Base-by-base conservation (phyloP, 768 basidiomycete genomes). In the Coprinopsis cinerea region DNA sequence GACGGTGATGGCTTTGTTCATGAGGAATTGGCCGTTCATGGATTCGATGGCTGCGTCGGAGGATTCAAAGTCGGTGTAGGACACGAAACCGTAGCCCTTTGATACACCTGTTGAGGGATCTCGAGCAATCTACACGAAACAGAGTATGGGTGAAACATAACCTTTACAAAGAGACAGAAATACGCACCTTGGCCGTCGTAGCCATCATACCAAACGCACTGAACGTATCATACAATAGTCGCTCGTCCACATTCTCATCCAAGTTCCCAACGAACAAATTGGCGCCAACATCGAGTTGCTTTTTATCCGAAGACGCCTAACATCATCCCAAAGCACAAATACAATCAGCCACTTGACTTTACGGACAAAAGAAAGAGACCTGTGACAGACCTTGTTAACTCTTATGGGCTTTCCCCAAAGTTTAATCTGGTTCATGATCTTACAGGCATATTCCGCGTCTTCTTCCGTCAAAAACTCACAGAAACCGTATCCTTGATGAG, bases 361-460 rank as follows among this genome's bases (percentile, higher is more conserved):
- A n/a, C n/a, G n/a, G n/a, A n/a, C 42, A 55, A 34, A 30, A 23
- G 42, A 23, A 23, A 44, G 27, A 39, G 30, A 20, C 47, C 59
- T 62, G 58, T 39, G 44, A 72, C 83, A 62, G 55, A 89, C 92
- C 85, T 97, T 99, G 78, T 97, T 98, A 55, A 99, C 95, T 57
- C 96, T 79, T 52, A 99, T 96, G 26, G 96, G 96, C 64, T 98
- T 98, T 22, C 96, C 96, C 82, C 89, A 99, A 47, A 99, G 68
- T 69, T 99, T 99, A 65, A 99, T 98, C 76, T 97, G 95, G 66
- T 99, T 99, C 95, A 98, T 97, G 59, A 98, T 97, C 77, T 97
- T 96, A 79, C 95, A 97, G 51, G 93, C 95, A 68, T 99, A 99
- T 69, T 99, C 96, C 54, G 96, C 93, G 71, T 98, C 96, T 67